Base-by-base conservation (phyloP, 768 basidiomycete genomes). In the Calocera viscosa region DNA sequence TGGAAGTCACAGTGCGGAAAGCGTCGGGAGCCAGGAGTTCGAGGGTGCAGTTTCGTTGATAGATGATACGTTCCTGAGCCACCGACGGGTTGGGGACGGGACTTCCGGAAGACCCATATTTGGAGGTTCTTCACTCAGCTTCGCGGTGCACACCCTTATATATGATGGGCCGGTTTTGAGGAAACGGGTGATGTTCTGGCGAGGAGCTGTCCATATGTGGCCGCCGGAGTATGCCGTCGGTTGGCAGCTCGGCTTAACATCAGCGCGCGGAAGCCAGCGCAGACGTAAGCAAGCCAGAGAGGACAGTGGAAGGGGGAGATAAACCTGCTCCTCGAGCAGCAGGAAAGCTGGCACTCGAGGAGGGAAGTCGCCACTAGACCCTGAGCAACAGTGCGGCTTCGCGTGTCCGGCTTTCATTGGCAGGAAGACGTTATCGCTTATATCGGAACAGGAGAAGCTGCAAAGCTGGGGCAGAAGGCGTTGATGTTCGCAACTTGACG, bases 101-200 rank as follows among this genome's bases (percentile, higher is more conserved):
- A 2, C 53, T 60, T 60, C 53, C 53, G 53, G 53, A 60, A 60
- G 53, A 16, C 30, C 53, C 53, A 28, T 60, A 60, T 60, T 60
- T 60, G 53, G 53, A 5, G 30, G 14, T 60, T 60, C 53, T 32
- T 60, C 53, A 26, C 2, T 10, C 7, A 10, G 53, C 30, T 32
- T 60, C 26, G 53, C 30, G 53, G 53, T 60, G 24, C 24, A 12
- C 26, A 22, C 53, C 53, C 30, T 26, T 60, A 60, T 28, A 60
- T 60, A 32, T 30, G 30, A 60, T 32, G 53, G 2, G 30, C 24
- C 53, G 19, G 30, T 32, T 28, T 2, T 26, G 53, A 5, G 53
- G 53, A 60, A 60, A 28, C 26, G 14, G 24, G 2, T 60, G 53
- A 32, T 60, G 26, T 30, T 26, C 5, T 28, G 2, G 53, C 30